Base-by-base conservation (phyloP, 1,284 basidiomycete genomes). In the Leccinum laetum region DNA sequence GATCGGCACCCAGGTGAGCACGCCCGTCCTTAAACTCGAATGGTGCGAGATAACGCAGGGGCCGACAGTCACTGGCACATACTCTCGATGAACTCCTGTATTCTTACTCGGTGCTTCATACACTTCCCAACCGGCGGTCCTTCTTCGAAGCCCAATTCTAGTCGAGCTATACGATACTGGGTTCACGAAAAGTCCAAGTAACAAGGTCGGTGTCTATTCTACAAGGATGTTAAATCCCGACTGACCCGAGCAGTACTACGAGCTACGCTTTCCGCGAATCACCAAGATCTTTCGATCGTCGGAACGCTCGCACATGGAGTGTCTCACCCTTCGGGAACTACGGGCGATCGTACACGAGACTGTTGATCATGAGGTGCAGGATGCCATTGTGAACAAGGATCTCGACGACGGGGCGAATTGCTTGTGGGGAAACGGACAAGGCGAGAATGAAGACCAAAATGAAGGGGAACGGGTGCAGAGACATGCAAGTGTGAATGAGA, bases 151-250 rank as follows among this genome's bases (percentile, higher is more conserved):
- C 18, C 93, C 93, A 0, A 72, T 94, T 16, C 80, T 93, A 5
- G 88, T 83, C 1, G 92, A 95, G 70, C 71, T 96, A 2, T 89
- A 86, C 70, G 94, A 94, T 5, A 93, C 37, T 14, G 39, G 39
- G 39, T 41, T 41, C 39, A 41, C 39, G 14, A 41, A 41, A 41
- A 41, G 39, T 41, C 39, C 39, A 41, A 14, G 39, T 16, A 41
- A 14, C 39, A 41, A 16, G 39, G 39, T 41, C 39, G 39, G 39
- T 41, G 14, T 16, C 7, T 41, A 41, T 41, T 7, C 39, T 41
- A 7, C 39, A 41, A 16, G 3, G 14, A 41, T 41, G 39, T 16
- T 16, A 41, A 16, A 0, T 16, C 39, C 3, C 3, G 14, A 41
- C 39, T 41, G 39, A 41, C 39, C 0, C 39, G 16, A 16, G 39